Conservation (phyloP, 495 filamentous ascomycete species). For the Thermothielavioides terrestris region DNA sequence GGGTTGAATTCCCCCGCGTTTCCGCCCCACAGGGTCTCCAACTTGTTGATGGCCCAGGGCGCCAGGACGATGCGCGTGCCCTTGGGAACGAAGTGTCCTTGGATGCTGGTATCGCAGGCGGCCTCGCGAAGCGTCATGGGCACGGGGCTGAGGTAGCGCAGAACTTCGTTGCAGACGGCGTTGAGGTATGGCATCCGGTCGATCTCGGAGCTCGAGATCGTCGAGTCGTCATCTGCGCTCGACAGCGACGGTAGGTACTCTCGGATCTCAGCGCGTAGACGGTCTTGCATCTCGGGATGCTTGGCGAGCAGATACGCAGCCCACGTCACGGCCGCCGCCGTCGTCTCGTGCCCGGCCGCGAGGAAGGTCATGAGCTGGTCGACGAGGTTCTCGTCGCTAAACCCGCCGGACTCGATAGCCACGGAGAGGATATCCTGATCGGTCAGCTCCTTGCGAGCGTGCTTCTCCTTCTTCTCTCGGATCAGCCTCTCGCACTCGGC, state of each 20-base stretch:
- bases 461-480: constrained; percentile 53
- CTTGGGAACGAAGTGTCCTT: constrained; percentile 45
- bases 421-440: constrained; percentile 77
- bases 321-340: constrained; percentile 50
- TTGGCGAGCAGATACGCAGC: constrained; percentile 43
- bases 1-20: constrained; percentile 51
- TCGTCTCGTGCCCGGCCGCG: constrained; percentile 78
- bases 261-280: constrained; percentile 48
- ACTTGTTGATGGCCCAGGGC: constrained; percentile 54
- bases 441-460: constrained; percentile 41
- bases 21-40: constrained; percentile 46
- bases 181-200: constrained; percentile 50
- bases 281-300: constrained; percentile 39
- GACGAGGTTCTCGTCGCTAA: constrained; percentile 69
- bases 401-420: constrained; percentile 66
- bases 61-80: constrained; percentile 48
- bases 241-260: constrained; percentile 50
- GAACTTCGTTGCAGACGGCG: constrained; percentile 39
- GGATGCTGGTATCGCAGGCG: constrained; percentile 54
- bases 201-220: constrained; percentile 44
- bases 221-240: constrained; percentile 20
- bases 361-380: constrained; percentile 97
- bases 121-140: constrained; percentile 56
- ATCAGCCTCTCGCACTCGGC: constrained; percentile 58
- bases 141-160: constrained; percentile 41